Percentiles rank a stretch among this genome's conserved stretches.
Conservation (phyloP, 331 rosid genomes). For the Saraca asoca region DNA sequence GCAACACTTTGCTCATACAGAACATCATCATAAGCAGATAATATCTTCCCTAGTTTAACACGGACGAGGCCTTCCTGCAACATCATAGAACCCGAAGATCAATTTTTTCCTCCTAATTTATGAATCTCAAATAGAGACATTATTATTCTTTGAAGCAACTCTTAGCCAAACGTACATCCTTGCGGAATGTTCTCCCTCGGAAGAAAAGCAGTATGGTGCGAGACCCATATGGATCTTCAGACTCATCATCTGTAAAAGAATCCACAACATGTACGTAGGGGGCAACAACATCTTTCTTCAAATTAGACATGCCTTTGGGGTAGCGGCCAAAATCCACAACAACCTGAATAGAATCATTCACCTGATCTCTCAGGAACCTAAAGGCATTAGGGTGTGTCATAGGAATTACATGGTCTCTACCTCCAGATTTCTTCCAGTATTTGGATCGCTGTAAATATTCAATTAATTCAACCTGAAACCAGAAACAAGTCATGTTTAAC, state of each 20-base stretch:
- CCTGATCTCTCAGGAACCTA: conserved; percentile 72
- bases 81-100: conserved; percentile 34
- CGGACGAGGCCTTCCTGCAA: conserved; percentile 90
- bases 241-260: conserved; percentile 63
- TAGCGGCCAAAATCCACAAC: conserved; percentile 97
- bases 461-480: conserved; percentile 70
- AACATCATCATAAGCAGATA: conserved; percentile 70
- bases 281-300: conserved; percentile 85
- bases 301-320: conserved; percentile 73
- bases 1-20: conserved; percentile 84
- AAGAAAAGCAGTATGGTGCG: conserved; percentile 82
- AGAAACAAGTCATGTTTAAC: conserved; percentile 31
- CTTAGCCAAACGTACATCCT: conserved; percentile 68
- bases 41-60: conserved; percentile 73
- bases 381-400: conserved; percentile 99
- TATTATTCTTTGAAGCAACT: conserved; percentile 20
- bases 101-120: conserved; percentile 5
- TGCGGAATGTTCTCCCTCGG: conserved; percentile 79
- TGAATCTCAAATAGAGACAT: conserved; percentile 16
- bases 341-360: conserved; percentile 78
- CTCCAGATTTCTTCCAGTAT: conserved; percentile 81
- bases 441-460: conserved; percentile 62
- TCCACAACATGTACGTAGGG: conserved; percentile 95
- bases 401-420: conserved; percentile 91
- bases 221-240: conserved; percentile 69